These are phyloP conservation scores for Saccharum hybrid DNA, from an alignment of 202 grass and related monocot genomes.

Conservation along the genomic window DNA sequence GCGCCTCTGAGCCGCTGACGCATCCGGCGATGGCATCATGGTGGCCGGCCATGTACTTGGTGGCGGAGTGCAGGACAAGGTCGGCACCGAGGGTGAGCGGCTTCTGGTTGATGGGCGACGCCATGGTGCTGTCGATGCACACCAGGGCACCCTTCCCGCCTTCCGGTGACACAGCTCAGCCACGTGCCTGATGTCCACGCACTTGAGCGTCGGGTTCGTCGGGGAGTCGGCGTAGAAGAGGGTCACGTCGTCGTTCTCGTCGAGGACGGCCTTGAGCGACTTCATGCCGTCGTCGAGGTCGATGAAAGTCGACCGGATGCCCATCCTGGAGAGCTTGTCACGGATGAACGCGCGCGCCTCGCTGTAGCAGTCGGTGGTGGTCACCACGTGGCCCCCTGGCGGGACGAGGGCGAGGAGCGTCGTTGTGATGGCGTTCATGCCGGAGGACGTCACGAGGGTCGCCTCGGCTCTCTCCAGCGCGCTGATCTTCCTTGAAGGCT, in stretches of 20 bases:
- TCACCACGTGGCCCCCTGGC: slow-evolving; percentile 58
- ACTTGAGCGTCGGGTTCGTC: slow-evolving; percentile 73
- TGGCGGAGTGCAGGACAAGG: slow-evolving; percentile 73
- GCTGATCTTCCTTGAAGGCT: slow-evolving; percentile 76
- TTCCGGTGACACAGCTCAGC: slow-evolving; percentile 60
- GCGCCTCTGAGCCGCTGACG: slow-evolving; percentile 55
- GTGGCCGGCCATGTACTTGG: slow-evolving; percentile 77
- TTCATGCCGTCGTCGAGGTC: slow-evolving; percentile 42
- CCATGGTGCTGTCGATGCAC: slow-evolving; percentile 78
- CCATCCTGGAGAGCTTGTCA: slow-evolving; percentile 55
- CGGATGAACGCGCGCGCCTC: slow-evolving; percentile 64
- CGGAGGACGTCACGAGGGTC: slow-evolving; percentile 67
- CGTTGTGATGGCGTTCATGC: slow-evolving; percentile 70
- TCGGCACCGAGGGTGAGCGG: slow-evolving; percentile 64
- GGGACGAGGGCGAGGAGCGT: slow-evolving; percentile 53
- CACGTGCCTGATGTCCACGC: slow-evolving; percentile 55
- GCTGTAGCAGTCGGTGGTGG: slow-evolving; percentile 64
- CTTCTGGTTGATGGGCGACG: slow-evolving; percentile 78
- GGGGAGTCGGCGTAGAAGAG: slow-evolving; percentile 72
- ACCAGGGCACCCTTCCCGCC: slow-evolving; percentile 61
- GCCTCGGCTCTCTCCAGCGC: slow-evolving; percentile 61
- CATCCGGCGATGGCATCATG: slow-evolving; percentile 74
- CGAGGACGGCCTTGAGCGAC: slow-evolving; percentile 26
- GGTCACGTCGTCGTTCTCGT: slow-evolving; percentile 47
- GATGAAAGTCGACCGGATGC: slow-evolving; percentile 52